Conservation (phyloP, 371 early-diverging fungal species). For the Mortierella sp. region DNA sequence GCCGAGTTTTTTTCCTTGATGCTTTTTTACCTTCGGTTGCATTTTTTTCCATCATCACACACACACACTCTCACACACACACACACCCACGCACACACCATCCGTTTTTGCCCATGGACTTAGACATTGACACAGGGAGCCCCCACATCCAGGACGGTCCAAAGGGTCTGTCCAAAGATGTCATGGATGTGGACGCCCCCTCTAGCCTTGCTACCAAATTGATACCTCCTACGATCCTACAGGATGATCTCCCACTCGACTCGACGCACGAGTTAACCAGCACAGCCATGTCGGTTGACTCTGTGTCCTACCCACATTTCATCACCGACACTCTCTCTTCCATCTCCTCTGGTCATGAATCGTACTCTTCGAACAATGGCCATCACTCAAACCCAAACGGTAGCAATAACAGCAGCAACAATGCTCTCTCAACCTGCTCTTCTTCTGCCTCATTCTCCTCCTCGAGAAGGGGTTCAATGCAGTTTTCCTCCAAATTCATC, state of each 20-base stretch:
- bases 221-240: slow-evolving; percentile 13
- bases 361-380: too few relatives aligned
- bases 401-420: slow-evolving; percentile 16
- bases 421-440: slow-evolving; percentile 13
- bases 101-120: too few relatives aligned
- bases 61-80: background rate
- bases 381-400: slow-evolving; percentile 12
- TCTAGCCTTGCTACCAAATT: too few relatives aligned
- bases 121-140: too few relatives aligned
- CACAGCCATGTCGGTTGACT: slow-evolving; percentile 23
- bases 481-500: background rate
- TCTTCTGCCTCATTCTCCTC: slow-evolving; percentile 17
- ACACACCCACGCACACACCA: background rate
- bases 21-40: background rate
- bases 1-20: too few relatives aligned
- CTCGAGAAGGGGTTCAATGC: slow-evolving; percentile 33
- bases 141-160: too few relatives aligned
- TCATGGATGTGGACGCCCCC: too few relatives aligned
- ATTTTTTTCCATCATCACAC: background rate
- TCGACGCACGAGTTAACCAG: slow-evolving; percentile 9
- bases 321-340: slow-evolving; percentile 44
- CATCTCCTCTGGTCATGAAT: slow-evolving; percentile 32
- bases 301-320: slow-evolving; percentile 17
- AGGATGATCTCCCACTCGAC: slow-evolving; percentile 25
- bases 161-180: too few relatives aligned